Conservation (phyloP, 805 yeast species). For the Wickerhamomyces rabaulensis region DNA sequence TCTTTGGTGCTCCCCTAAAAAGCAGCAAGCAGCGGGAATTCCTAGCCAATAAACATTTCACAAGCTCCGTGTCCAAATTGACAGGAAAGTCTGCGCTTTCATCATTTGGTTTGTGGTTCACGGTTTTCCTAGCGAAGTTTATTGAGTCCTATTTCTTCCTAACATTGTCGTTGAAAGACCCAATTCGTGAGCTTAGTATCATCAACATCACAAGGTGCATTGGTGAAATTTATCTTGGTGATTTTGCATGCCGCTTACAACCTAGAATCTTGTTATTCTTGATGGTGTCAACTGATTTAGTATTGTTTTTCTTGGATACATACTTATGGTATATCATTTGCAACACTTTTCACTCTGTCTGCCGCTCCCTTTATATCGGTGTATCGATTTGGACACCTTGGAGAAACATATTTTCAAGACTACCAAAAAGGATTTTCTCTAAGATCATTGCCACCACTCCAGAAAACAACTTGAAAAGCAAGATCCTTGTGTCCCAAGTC, state of each 20-base stretch:
- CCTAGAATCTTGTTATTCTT: slow-evolving; percentile 50
- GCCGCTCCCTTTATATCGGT: slow-evolving; percentile 67
- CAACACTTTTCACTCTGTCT: slow-evolving; percentile 69
- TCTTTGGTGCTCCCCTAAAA: slow-evolving; percentile 40
- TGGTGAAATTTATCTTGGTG: slow-evolving; percentile 56
- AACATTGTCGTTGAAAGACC: slow-evolving; percentile 67
- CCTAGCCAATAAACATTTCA: slow-evolving; percentile 52
- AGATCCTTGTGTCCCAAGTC: slow-evolving; percentile 93
- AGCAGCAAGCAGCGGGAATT: slow-evolving; percentile 30
- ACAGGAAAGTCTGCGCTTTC: slow-evolving; percentile 50
- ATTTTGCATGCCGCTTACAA: slow-evolving; percentile 47
- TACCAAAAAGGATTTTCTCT: slow-evolving; percentile 72
- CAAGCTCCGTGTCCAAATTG: slow-evolving; percentile 51
- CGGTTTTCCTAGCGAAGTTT: slow-evolving; percentile 63
- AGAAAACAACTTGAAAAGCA: slow-evolving; percentile 96
- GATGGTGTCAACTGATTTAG: slow-evolving; percentile 55
- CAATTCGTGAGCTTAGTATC: slow-evolving; percentile 60
- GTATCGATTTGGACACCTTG: slow-evolving; percentile 87
- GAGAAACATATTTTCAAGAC: slow-evolving; percentile 70
- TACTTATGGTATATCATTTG: slow-evolving; percentile 83
- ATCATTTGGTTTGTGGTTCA: slow-evolving; percentile 65
- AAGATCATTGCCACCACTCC: slow-evolving; percentile 49
- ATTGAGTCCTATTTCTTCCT: slow-evolving; percentile 75
- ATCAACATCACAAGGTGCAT: slow-evolving; percentile 52
- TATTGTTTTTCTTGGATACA: slow-evolving; percentile 73